Evolutionary conservation across 306 rosid genomes (phyloP).

Genomic region (Cicer cuneatum): DNA sequence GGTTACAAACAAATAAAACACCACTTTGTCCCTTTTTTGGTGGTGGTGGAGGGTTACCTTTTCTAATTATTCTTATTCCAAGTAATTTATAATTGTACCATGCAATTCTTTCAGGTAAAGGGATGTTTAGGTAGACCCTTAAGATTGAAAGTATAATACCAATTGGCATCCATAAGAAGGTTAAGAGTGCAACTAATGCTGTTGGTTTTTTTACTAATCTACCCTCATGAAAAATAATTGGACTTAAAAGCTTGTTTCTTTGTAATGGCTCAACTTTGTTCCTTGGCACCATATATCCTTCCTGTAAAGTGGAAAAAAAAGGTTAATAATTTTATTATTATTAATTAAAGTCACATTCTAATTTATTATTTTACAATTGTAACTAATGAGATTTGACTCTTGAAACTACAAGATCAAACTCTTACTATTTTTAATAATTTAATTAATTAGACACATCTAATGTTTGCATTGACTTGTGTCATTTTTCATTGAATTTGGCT

Average conservation of each 20-base stretch:
- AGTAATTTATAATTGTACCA: conserved; percentile 70
- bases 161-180: conserved; percentile 85
- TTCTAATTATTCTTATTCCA: conserved; percentile 66
- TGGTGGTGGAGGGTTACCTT: conserved; percentile 88
- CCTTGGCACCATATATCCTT: conserved; percentile 79
- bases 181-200: conserved; percentile 67
- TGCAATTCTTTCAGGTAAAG: conserved; percentile 72
- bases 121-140: conserved; percentile 75
- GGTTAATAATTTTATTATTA: neutral
- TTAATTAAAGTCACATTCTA: too few relatives aligned
- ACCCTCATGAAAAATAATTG: conserved; percentile 90
- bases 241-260: conserved; percentile 80
- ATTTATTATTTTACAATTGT: too few relatives aligned
- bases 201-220: conserved; percentile 86
- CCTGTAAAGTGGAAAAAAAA: conserved; percentile 52
- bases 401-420: too few relatives aligned
- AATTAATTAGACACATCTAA: neutral
- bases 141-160: conserved; percentile 69
- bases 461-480: neutral
- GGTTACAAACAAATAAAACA: conserved; percentile 82
- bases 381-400: too few relatives aligned
- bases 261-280: conserved; percentile 63
- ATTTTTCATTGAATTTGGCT: neutral
- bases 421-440: neutral
- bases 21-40: conserved; percentile 79